Evolutionary conservation across 495 filamentous ascomycete species (phyloP).

Genomic region (Tuber microsphaerosporum): DNA sequence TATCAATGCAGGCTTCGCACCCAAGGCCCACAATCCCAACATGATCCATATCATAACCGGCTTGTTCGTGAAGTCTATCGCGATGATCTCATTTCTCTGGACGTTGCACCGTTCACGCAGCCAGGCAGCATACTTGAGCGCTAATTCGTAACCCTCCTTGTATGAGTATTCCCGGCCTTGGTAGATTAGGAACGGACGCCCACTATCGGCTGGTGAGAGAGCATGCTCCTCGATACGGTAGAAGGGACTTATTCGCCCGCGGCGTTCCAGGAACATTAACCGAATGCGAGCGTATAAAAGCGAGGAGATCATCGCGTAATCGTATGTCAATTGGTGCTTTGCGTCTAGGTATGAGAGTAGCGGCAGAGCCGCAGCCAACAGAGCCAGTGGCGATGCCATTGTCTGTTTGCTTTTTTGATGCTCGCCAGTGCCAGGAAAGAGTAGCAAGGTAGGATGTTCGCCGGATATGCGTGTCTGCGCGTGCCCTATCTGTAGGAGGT

Average conservation of each 20-base stretch:
- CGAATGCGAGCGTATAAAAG: slow-evolving; percentile 46
- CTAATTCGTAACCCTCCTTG: slow-evolving; percentile 66
- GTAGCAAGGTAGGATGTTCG: slow-evolving; percentile 6
- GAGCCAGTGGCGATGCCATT: neutral
- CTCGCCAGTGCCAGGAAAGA: slow-evolving; percentile 12
- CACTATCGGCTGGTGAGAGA: slow-evolving; percentile 46
- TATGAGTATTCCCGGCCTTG: slow-evolving; percentile 72
- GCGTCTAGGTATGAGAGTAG: slow-evolving; percentile 74
- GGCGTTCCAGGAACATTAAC: slow-evolving; percentile 46
- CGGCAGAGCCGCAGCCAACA: slow-evolving; percentile 45
- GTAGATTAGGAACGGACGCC: slow-evolving; percentile 60
- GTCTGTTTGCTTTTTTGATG: neutral
- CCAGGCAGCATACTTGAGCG: slow-evolving; percentile 75
- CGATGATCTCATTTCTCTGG: slow-evolving; percentile 72
- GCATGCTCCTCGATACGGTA: slow-evolving; percentile 70
- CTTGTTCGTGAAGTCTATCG: slow-evolving; percentile 81
- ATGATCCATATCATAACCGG: slow-evolving; percentile 75
- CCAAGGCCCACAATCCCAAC: slow-evolving; percentile 81
- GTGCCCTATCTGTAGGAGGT: neutral
- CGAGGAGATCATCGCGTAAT: slow-evolving; percentile 52
- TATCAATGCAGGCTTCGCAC: slow-evolving; percentile 83
- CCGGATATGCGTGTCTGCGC: neutral
- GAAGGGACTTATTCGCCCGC: slow-evolving; percentile 65
- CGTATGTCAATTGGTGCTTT: slow-evolving; percentile 59
- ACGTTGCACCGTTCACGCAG: slow-evolving; percentile 64